Percentiles rank a stretch among this genome's conserved stretches.
phyloP scores from a whole-genome alignment of 192 early-diverging fungal species.

The Geosiphon pyriformis region DNA sequence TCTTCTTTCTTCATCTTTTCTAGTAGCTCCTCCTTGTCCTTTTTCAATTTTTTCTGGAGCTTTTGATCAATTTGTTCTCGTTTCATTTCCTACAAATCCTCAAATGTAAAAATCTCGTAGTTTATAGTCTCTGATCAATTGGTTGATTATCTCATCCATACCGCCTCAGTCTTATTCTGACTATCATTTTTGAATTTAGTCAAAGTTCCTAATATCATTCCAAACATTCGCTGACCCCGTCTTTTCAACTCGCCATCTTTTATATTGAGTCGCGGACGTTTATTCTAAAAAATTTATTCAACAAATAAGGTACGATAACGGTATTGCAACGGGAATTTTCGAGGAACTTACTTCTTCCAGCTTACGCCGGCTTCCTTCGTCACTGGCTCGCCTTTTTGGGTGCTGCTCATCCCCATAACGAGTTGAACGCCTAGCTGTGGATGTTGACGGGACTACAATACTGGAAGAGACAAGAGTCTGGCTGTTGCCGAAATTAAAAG shows the following conservation, averaged over 20 bases:
- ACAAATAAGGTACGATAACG: background rate
- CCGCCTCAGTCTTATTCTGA: conserved; percentile 40
- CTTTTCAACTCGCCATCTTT: conserved; percentile 28
- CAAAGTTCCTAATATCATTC: conserved; percentile 45
- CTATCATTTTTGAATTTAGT: conserved; percentile 50
- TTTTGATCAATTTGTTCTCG: conserved; percentile 40
- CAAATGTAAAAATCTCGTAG: background rate
- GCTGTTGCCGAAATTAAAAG: background rate
- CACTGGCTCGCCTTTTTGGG: background rate
- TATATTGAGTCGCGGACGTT: conserved; percentile 39
- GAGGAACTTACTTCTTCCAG: background rate
- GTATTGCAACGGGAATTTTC: background rate
- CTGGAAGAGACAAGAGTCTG: conserved; percentile 2
- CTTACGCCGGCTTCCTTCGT: background rate
- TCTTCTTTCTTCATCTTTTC: conserved; percentile 34
- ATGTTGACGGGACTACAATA: background rate
- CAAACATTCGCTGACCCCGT: conserved; percentile 45
- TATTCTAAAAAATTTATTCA: conserved; percentile 6
- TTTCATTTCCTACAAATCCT: conserved; percentile 35
- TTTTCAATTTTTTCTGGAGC: conserved; percentile 39
- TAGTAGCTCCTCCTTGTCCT: conserved; percentile 38
- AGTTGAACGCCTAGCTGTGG: conserved; percentile 2
- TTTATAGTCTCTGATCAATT: background rate
- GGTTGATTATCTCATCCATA: conserved; percentile 20
- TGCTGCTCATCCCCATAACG: background rate